Conservation (phyloP, 192 early-diverging fungal species). For the Haplosporangium gracile region DNA sequence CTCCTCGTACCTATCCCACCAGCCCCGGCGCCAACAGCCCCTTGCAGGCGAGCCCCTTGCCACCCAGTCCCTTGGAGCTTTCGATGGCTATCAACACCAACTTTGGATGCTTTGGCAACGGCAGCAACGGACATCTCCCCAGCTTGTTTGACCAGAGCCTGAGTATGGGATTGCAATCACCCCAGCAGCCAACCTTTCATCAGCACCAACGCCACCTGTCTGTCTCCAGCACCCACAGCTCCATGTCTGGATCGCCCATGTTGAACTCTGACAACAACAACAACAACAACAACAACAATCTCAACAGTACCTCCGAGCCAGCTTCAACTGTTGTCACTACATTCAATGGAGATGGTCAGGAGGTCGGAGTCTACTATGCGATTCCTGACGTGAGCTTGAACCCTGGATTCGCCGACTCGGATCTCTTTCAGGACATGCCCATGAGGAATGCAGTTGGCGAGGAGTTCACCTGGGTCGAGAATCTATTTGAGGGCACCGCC, state of each 20-base stretch:
- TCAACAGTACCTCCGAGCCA: background rate
- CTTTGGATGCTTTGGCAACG: slow-evolving; percentile 24
- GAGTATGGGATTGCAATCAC: slow-evolving; percentile 24
- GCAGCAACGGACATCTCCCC: slow-evolving; percentile 29
- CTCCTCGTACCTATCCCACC: slow-evolving; percentile 1
- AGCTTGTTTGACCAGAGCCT: slow-evolving; percentile 38
- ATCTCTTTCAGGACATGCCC: slow-evolving; percentile 49
- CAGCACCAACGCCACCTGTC: slow-evolving; percentile 22
- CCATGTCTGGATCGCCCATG: slow-evolving; percentile 10
- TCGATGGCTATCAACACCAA: slow-evolving; percentile 22
- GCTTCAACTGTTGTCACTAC: slow-evolving; percentile 35
- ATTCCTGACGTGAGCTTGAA: slow-evolving; percentile 44
- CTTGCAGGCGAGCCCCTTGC: slow-evolving; percentile 38
- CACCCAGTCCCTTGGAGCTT: slow-evolving; percentile 48
- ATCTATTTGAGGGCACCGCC: slow-evolving; percentile 38
- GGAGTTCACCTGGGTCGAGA: slow-evolving; percentile 51
- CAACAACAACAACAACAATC: background rate
- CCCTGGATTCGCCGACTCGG: slow-evolving; percentile 38
- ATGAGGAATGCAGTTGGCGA: slow-evolving; percentile 49
- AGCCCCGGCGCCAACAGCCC: slow-evolving; percentile 40
- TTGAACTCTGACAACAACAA: slow-evolving; percentile 8
- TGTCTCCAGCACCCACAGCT: background rate
- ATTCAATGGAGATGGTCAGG: slow-evolving; percentile 32
- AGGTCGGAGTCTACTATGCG: slow-evolving; percentile 45
- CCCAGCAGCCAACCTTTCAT: slow-evolving; percentile 19